Evolutionary conservation across 2,329 filamentous ascomycete genomes (phyloP).

Genomic region (Botryotinia calthae): DNA sequence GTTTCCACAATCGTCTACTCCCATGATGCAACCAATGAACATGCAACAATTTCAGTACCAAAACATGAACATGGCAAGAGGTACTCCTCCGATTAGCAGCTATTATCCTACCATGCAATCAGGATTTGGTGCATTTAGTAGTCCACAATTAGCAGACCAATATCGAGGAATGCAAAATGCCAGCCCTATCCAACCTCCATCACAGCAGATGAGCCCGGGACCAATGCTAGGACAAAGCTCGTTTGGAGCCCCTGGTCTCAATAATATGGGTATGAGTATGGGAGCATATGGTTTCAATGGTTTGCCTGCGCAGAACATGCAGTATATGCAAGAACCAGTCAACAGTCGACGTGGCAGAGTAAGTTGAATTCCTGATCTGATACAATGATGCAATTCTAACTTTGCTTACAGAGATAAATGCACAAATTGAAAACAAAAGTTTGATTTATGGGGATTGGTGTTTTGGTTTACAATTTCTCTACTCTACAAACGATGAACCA

Average conservation of each 20-base stretch:
- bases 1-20: conserved; percentile 45
- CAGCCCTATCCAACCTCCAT: conserved; percentile 46
- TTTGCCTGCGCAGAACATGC: conserved; percentile 49
- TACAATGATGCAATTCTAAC: not conserved
- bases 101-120: conserved; percentile 57
- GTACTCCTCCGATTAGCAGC: conserved; percentile 52
- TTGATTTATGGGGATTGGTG: not conserved
- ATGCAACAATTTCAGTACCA: conserved; percentile 56
- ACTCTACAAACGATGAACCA: conserved; percentile 9
- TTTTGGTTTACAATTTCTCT: not conserved
- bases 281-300: conserved; percentile 47
- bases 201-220: conserved; percentile 43
- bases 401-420: conserved; percentile 14
- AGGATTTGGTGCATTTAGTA: conserved; percentile 53
- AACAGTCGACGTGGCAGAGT: conserved; percentile 59
- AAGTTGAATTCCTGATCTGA: conserved; percentile 29
- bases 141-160: conserved; percentile 50
- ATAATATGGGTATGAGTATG: conserved; percentile 47
- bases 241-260: conserved; percentile 50
- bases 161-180: conserved; percentile 54
- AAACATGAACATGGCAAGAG: conserved; percentile 50
- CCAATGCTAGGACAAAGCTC: conserved; percentile 45
- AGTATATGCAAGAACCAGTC: conserved; percentile 54
- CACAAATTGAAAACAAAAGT: conserved; percentile 1
- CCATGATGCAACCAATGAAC: conserved; percentile 48